Conservation (phyloP, 179 eudicot genomes). For the Corrigiola litoralis region DNA sequence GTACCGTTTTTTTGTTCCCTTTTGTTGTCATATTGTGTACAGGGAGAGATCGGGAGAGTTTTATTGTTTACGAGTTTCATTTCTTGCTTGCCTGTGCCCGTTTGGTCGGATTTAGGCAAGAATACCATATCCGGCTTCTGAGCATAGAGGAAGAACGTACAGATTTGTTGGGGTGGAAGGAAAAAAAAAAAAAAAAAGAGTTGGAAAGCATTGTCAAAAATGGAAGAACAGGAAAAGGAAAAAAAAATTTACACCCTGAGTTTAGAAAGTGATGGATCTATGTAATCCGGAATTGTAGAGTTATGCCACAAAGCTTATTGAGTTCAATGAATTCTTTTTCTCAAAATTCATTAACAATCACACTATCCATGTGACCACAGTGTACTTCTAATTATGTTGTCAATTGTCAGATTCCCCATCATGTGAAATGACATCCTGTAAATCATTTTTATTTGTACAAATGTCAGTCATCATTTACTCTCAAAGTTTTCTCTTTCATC, state of each 20-base stretch:
- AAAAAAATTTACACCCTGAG: slow-evolving; percentile 8
- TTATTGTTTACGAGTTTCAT: slow-evolving; percentile 50
- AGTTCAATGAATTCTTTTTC: slow-evolving; percentile 30
- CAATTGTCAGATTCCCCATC: slow-evolving; percentile 18
- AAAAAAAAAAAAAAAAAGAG: neutral
- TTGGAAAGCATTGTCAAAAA: slow-evolving; percentile 1
- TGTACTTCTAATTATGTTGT: slow-evolving; percentile 11
- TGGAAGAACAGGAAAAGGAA: neutral
- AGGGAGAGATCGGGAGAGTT: slow-evolving; percentile 47
- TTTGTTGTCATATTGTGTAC: slow-evolving; percentile 43
- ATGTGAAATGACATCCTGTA: slow-evolving; percentile 29
- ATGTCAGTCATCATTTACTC: slow-evolving; percentile 21
- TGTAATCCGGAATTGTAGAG: slow-evolving; percentile 32
- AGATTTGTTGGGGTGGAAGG: slow-evolving; percentile 19
- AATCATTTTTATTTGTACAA: slow-evolving; percentile 19
- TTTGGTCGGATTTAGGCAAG: slow-evolving; percentile 20
- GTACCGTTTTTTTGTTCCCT: slow-evolving; percentile 5
- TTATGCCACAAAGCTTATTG: slow-evolving; percentile 26
- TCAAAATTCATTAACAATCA: slow-evolving; percentile 18
- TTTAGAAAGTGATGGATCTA: slow-evolving; percentile 15
- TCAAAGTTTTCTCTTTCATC: neutral
- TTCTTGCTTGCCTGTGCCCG: slow-evolving; percentile 35
- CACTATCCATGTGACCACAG: slow-evolving; percentile 17
- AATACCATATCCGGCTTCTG: neutral
- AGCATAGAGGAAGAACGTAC: slow-evolving; percentile 25